phyloP scores from a whole-genome alignment of 1,139 yeast genomes.

The Zygotorulaspora mrakii region DNA sequence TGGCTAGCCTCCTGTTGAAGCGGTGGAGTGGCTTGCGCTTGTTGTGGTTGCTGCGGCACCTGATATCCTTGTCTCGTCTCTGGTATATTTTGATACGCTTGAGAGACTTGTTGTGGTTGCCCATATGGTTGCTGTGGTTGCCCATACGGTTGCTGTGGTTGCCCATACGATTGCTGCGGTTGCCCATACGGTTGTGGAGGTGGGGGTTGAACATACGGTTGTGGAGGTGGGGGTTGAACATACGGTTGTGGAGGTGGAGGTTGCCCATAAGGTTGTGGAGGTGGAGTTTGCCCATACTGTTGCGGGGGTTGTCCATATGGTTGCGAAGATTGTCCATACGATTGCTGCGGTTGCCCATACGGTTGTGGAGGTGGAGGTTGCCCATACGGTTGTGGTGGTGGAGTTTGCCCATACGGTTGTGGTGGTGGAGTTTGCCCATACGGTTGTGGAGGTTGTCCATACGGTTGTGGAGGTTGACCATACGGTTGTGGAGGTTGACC shows the following conservation, averaged over 20 bases:
- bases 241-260: conserved; percentile 11
- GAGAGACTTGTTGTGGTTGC: no score
- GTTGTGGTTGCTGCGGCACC: conserved; percentile 1
- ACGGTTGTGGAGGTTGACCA: conserved; percentile 11
- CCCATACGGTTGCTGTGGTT: no score
- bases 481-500: conserved; percentile 13
- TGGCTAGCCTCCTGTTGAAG: background rate
- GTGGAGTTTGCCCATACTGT: no score
- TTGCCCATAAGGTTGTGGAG: conserved; percentile 13
- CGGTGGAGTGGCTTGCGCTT: conserved; percentile 1
- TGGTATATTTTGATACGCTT: background rate
- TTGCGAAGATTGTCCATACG: no score
- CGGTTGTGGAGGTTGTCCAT: conserved; percentile 16
- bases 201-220: conserved; percentile 8
- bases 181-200: conserved; percentile 5
- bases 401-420: conserved; percentile 8
- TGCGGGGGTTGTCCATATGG: no score
- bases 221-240: background rate
- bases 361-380: conserved; percentile 7
- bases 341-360: conserved; percentile 5
- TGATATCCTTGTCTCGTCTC: background rate
- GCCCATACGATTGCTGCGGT: no score
- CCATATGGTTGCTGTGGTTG: no score
- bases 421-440: conserved; percentile 7
- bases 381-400: conserved; percentile 5